Evolutionary conservation across 2,329 filamentous ascomycete species (phyloP).

Genomic region (Onygenales sp.): DNA sequence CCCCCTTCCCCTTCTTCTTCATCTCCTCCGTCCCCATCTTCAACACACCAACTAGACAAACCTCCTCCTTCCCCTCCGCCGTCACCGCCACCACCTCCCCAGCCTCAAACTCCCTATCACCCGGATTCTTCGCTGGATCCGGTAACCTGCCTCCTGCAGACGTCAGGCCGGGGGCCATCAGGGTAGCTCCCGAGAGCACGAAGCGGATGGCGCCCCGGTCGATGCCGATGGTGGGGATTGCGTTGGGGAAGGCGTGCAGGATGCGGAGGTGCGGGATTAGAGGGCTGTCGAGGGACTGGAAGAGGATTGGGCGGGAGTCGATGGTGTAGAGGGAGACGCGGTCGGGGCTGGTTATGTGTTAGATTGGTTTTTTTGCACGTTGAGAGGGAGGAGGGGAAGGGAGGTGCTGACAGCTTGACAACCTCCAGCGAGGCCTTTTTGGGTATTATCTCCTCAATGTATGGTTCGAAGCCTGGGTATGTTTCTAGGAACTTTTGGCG

Average conservation of each 20-base stretch:
- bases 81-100: constrained; percentile 80
- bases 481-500: constrained; percentile 72
- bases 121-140: constrained; percentile 29
- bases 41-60: constrained; percentile 77
- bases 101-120: constrained; percentile 56
- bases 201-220: constrained; percentile 95
- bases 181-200: constrained; percentile 81
- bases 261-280: constrained; percentile 82
- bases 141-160: constrained; percentile 73
- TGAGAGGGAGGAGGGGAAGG: not conserved
- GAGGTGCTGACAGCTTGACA: constrained; percentile 60
- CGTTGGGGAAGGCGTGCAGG: constrained; percentile 79
- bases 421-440: constrained; percentile 88
- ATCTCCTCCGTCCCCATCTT: constrained; percentile 83
- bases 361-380: not conserved
- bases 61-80: constrained; percentile 88
- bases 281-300: constrained; percentile 68
- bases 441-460: constrained; percentile 89
- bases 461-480: constrained; percentile 74
- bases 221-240: constrained; percentile 77
- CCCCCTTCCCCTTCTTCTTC: constrained; percentile 87
- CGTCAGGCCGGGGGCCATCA: constrained; percentile 94
- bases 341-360: constrained; percentile 53
- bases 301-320: constrained; percentile 73
- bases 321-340: constrained; percentile 82